Conservation (phyloP, 345 rosid genomes). For the Theobroma cacao region DNA sequence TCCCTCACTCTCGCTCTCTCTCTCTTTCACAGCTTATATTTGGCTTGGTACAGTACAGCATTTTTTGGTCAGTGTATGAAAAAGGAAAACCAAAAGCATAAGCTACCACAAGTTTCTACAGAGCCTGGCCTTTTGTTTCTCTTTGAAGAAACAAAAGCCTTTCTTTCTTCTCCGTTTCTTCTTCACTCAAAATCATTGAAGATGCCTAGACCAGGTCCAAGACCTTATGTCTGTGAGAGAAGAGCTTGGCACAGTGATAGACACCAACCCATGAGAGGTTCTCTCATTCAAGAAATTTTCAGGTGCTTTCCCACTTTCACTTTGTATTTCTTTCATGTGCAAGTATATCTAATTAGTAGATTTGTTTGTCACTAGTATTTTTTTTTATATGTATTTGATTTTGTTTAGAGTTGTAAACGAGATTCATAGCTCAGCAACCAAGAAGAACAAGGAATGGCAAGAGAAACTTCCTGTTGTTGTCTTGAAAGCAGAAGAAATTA, state of each 20-base stretch:
- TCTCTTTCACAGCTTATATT: not conserved
- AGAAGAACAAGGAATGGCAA: slow-evolving; percentile 78
- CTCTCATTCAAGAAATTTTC: slow-evolving; percentile 68
- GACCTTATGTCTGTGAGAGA: slow-evolving; percentile 71
- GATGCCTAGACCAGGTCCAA: slow-evolving; percentile 78
- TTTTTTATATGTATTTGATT: not conserved
- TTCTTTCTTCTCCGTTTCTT: not conserved
- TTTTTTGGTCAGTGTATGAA: not conserved
- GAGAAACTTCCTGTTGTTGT: slow-evolving; percentile 74
- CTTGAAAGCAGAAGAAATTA: slow-evolving; percentile 65
- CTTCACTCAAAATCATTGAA: slow-evolving; percentile 10
- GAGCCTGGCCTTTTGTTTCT: slow-evolving; percentile 6
- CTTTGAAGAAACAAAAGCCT: slow-evolving; percentile 20
- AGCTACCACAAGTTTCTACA: slow-evolving; percentile 9
- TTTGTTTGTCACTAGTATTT: not conserved
- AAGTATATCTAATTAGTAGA: not conserved
- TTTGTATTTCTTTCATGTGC: not conserved
- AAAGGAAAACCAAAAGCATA: slow-evolving; percentile 25
- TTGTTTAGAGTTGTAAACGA: slow-evolving; percentile 49
- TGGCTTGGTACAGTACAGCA: not conserved
- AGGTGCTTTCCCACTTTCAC: slow-evolving; percentile 29
- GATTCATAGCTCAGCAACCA: slow-evolving; percentile 48
- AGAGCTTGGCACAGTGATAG: slow-evolving; percentile 83
- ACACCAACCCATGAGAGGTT: slow-evolving; percentile 74
- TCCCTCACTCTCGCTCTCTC: not conserved